Evolutionary conservation across 371 early-diverging fungal genomes (phyloP).

Genomic region (Choanephora cucurbitarum): DNA sequence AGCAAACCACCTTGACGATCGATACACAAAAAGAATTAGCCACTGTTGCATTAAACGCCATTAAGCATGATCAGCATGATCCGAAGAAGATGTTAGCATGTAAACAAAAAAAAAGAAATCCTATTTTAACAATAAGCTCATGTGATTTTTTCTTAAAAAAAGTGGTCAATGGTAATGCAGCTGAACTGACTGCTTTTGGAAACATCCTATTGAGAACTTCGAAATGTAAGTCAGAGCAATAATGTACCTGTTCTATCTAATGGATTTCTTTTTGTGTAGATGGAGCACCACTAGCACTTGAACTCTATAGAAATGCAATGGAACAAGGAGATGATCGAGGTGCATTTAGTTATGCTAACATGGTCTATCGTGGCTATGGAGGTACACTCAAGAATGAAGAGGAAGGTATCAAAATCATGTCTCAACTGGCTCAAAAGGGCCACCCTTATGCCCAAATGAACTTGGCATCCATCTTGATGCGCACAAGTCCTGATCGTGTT

Average conservation of each 20-base stretch:
- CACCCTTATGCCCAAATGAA: slow-evolving; percentile 55
- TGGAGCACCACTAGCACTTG: slow-evolving; percentile 38
- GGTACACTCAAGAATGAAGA: slow-evolving; percentile 42
- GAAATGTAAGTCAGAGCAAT: slow-evolving; percentile 27
- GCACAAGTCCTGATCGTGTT: slow-evolving; percentile 35
- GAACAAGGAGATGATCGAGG: slow-evolving; percentile 47
- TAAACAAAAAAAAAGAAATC: slow-evolving; percentile 9
- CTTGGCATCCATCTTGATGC: slow-evolving; percentile 49
- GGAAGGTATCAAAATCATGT: slow-evolving; percentile 35
- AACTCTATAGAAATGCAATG: slow-evolving; percentile 45
- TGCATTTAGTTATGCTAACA: slow-evolving; percentile 51
- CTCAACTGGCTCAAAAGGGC: slow-evolving; percentile 46
- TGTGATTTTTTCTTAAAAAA: slow-evolving; percentile 2
- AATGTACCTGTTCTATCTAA: no score
- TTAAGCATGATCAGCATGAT: slow-evolving; percentile 14
- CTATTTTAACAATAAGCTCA: background rate
- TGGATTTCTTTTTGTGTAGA: slow-evolving; percentile 11
- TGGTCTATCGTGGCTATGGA: slow-evolving; percentile 43
- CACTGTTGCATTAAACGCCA: slow-evolving; percentile 13
- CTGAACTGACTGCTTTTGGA: slow-evolving; percentile 24
- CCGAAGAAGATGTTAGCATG: slow-evolving; percentile 15
- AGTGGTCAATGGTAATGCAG: slow-evolving; percentile 22
- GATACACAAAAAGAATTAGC: slow-evolving; percentile 34
- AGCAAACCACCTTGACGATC: slow-evolving; percentile 23
- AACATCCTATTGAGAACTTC: slow-evolving; percentile 27